Conservation (phyloP, 352 stramenopile species). For the Sclerospora graminicola region DNA sequence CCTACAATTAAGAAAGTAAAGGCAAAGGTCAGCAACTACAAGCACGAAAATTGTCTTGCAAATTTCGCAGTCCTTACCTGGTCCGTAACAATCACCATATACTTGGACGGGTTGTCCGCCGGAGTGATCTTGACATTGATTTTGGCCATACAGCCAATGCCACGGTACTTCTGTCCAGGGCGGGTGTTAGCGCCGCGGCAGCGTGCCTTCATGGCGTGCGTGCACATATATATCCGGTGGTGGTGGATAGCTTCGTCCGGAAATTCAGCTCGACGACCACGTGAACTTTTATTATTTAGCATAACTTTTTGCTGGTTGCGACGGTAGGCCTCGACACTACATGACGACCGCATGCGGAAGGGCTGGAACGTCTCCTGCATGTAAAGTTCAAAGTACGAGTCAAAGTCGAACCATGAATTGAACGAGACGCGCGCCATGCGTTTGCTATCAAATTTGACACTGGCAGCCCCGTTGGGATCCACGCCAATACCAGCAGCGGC, state of each 20-base stretch:
- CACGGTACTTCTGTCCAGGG: slow-evolving; percentile 70
- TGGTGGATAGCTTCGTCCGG: slow-evolving; percentile 74
- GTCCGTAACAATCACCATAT: slow-evolving; percentile 83
- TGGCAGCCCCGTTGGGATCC: slow-evolving; percentile 10
- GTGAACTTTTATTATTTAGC: slow-evolving; percentile 83
- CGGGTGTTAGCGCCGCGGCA: slow-evolving; percentile 68
- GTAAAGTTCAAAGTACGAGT: slow-evolving; percentile 83
- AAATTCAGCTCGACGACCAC: slow-evolving; percentile 68
- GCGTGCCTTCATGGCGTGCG: slow-evolving; percentile 77
- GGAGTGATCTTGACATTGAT: slow-evolving; percentile 84
- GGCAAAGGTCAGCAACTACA: slow-evolving; percentile 1
- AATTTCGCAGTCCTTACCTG: slow-evolving; percentile 30
- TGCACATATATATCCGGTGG: slow-evolving; percentile 87
- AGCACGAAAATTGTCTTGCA: background rate
- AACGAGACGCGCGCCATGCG: slow-evolving; percentile 78
- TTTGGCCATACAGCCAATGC: slow-evolving; percentile 78
- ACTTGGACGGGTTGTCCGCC: slow-evolving; percentile 72
- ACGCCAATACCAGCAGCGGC: slow-evolving; percentile 8
- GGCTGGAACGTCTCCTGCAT: slow-evolving; percentile 84
- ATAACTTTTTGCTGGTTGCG: slow-evolving; percentile 83
- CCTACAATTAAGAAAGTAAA: slow-evolving; percentile 23
- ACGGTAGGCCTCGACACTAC: slow-evolving; percentile 71
- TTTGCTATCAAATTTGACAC: slow-evolving; percentile 63
- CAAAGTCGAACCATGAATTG: slow-evolving; percentile 83
- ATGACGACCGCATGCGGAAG: slow-evolving; percentile 80